Conservation (phyloP, 192 early-diverging fungal species). For the Podila minutissima region DNA sequence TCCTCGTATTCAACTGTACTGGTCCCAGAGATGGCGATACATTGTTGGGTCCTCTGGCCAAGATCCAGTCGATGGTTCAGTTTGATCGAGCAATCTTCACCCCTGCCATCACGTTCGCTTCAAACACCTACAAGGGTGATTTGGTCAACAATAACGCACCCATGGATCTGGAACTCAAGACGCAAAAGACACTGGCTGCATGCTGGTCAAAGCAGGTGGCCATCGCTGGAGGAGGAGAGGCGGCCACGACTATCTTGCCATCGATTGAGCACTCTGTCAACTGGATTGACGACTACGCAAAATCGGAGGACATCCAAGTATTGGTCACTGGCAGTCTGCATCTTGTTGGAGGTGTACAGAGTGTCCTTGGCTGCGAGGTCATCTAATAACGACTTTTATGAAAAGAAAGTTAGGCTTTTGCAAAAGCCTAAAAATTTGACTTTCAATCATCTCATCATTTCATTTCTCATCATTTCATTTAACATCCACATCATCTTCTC, state of each 20-base stretch:
- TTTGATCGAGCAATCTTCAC: slow-evolving; percentile 84
- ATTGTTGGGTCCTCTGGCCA: slow-evolving; percentile 75
- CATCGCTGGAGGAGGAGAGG: slow-evolving; percentile 7
- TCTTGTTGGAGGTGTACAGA: slow-evolving; percentile 87
- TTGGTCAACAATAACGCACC: slow-evolving; percentile 75
- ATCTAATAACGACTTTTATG: too few species aligned
- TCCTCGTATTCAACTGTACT: slow-evolving; percentile 92
- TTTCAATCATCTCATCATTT: neutral
- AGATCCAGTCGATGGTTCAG: slow-evolving; percentile 46
- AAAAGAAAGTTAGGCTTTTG: too few species aligned
- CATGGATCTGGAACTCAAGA: slow-evolving; percentile 63
- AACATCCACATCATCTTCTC: neutral
- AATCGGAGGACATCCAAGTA: slow-evolving; percentile 60
- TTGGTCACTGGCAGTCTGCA: slow-evolving; percentile 95
- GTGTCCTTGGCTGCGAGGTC: slow-evolving; percentile 70
- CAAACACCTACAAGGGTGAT: slow-evolving; percentile 60
- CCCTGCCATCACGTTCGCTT: slow-evolving; percentile 70
- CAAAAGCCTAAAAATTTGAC: too few species aligned
- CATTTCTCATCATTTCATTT: neutral
- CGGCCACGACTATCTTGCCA: slow-evolving; percentile 52
- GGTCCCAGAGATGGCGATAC: slow-evolving; percentile 71
- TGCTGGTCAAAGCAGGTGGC: slow-evolving; percentile 58
- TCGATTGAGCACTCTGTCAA: slow-evolving; percentile 75
- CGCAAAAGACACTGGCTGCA: slow-evolving; percentile 69
- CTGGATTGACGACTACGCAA: slow-evolving; percentile 54